These are phyloP conservation scores for Ramalina peruviana DNA, from an alignment of 495 filamentous ascomycete genomes.

Conservation along the genomic window DNA sequence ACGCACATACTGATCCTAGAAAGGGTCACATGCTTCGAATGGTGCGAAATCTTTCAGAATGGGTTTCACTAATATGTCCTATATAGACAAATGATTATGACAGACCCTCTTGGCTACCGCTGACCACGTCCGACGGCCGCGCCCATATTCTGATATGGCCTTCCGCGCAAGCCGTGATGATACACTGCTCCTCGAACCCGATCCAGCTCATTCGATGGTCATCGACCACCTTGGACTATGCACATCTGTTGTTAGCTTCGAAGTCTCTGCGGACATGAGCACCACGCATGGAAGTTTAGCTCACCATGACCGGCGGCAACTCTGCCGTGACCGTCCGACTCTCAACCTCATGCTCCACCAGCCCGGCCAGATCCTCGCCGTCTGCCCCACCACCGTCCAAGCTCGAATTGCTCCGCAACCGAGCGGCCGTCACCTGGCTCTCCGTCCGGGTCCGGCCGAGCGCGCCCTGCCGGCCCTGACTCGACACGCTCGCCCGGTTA, in stretches of 20 bases:
- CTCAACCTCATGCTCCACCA: slow-evolving; percentile 64
- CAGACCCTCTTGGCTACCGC: neutral
- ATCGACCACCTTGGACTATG: slow-evolving; percentile 70
- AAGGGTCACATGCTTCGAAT: no score
- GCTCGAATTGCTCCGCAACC: slow-evolving; percentile 48
- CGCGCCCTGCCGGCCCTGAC: slow-evolving; percentile 25
- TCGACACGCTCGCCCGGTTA: slow-evolving; percentile 46
- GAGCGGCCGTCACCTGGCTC: slow-evolving; percentile 26
- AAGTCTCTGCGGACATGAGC: no score
- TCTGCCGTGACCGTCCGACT: slow-evolving; percentile 66
- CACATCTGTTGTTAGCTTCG: neutral
- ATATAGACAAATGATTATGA: neutral
- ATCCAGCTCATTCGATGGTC: slow-evolving; percentile 80
- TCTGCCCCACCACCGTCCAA: slow-evolving; percentile 60
- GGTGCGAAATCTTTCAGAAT: no score
- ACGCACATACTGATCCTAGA: no score
- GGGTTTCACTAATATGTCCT: no score
- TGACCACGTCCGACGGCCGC: slow-evolving; percentile 46
- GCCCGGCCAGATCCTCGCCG: slow-evolving; percentile 32
- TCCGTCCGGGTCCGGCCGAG: slow-evolving; percentile 23
- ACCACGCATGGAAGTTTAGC: slow-evolving; percentile 7
- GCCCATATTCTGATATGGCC: slow-evolving; percentile 85
- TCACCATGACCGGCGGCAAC: slow-evolving; percentile 84
- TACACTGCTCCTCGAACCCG: slow-evolving; percentile 77
- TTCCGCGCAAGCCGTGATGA: slow-evolving; percentile 70